Base-by-base conservation (phyloP, 805 yeast genomes). In the Schwanniomyces pseudopolymorphus region DNA sequence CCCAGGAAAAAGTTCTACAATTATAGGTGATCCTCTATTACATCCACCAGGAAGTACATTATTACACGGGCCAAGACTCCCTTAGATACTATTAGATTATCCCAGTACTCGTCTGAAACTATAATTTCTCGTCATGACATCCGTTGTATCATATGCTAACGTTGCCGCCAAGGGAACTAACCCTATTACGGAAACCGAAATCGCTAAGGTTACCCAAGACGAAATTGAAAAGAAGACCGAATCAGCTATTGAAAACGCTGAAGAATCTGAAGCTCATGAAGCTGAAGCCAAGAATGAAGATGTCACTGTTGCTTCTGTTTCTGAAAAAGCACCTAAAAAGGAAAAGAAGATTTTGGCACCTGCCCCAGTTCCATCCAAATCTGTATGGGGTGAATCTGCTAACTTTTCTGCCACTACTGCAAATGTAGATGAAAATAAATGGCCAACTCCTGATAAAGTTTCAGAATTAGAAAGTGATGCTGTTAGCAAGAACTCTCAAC, bases 301-400 rank as follows among this genome's bases (percentile, higher is more conserved):
- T 8, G 39, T 8, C 13, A 40, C 40, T 35, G 42, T 42, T 11
- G 45, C 56, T 14, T 20, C 50, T 5, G 45, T 54, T 16, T 20
- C 42, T 16, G 33, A 43, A 20, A 31, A 44, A 8, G 33, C 52
- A n/a, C 36, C 53, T 39, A 52, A 56, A 45, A 56, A 54, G 44
- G 63, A 59, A 40, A 67, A 67, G 56, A 70, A 69, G 47, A 46
- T 57, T 5, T 66, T 72, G 55, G 72, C 75, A 5, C 77, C 78
- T 4, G 78, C 78, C 8, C 78, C 78, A 1, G 75, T 72, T 43
- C 78, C 78, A 8, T 45, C 64, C 40, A 70, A 66, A 43, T 67
- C 73, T 13, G 78, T 67, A 7, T 72, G 78, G 78, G 75, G 74
- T 14, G 43, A 61, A 11, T 42, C 64, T 11, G 40, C 56, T 10